Percentiles rank a stretch among this genome's conserved stretches.
Evolutionary conservation across 2,329 filamentous ascomycete genomes (phyloP).

Genomic region (Exophiala viscosa): DNA sequence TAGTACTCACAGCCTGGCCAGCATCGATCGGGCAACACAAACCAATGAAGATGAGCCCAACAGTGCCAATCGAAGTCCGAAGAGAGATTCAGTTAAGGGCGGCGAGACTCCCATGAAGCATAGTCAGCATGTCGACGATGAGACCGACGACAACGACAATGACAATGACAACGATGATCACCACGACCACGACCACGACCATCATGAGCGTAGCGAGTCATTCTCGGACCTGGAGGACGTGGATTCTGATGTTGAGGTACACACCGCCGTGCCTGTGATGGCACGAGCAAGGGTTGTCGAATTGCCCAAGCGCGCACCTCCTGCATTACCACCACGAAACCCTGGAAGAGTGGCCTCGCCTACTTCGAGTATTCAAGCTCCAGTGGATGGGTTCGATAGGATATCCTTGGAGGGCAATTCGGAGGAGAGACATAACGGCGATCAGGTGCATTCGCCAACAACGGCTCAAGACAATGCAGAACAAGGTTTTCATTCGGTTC

Average conservation of each 20-base stretch:
- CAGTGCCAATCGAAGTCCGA: slow-evolving; percentile 49
- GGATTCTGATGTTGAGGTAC: slow-evolving; percentile 41
- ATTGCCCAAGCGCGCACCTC: slow-evolving; percentile 75
- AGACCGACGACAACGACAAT: neutral
- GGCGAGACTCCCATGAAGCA: slow-evolving; percentile 18
- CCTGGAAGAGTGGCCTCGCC: slow-evolving; percentile 45
- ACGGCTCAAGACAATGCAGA: slow-evolving; percentile 16
- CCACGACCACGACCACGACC: neutral
- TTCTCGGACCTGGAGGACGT: slow-evolving; percentile 28
- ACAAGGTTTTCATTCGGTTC: slow-evolving; percentile 23
- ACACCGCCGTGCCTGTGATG: slow-evolving; percentile 63
- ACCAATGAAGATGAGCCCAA: slow-evolving; percentile 61
- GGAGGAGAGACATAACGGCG: slow-evolving; percentile 18
- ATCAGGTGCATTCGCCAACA: slow-evolving; percentile 6
- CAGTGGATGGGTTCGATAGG: slow-evolving; percentile 33
- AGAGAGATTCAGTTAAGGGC: slow-evolving; percentile 18
- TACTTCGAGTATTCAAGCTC: slow-evolving; percentile 25
- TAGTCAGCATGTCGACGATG: slow-evolving; percentile 20
- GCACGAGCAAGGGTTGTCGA: slow-evolving; percentile 77
- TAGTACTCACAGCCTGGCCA: slow-evolving; percentile 63
- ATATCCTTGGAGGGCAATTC: slow-evolving; percentile 30
- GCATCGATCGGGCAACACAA: slow-evolving; percentile 61
- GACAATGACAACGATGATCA: neutral
- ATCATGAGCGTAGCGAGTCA: slow-evolving; percentile 14
- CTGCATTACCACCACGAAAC: slow-evolving; percentile 73